phyloP scores from a whole-genome alignment of 371 early-diverging fungal genomes.

The Basidiobolus meristosporus region DNA sequence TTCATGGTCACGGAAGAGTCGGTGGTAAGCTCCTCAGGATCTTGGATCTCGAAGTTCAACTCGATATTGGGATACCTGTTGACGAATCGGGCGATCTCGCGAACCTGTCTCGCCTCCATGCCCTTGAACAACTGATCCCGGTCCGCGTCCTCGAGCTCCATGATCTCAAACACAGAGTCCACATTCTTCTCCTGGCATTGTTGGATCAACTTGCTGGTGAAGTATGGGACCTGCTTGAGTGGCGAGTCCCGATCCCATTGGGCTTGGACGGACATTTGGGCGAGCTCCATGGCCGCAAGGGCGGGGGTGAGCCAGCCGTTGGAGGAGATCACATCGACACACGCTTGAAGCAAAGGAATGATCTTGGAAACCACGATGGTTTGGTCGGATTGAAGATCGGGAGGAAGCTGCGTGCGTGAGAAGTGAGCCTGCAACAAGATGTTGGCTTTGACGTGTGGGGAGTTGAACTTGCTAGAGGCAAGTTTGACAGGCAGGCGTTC shows the following conservation, averaged over 20 bases:
- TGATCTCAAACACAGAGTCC: constrained; percentile 79
- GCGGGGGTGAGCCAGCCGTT: constrained; percentile 85
- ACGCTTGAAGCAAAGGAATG: constrained; percentile 76
- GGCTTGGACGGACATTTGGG: constrained; percentile 94
- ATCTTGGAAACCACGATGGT: constrained; percentile 37
- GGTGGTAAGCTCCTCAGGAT: constrained; percentile 29
- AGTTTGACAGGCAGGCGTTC: constrained; percentile 64
- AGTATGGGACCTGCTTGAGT: constrained; percentile 79
- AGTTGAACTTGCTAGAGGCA: constrained; percentile 23
- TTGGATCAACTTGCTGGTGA: constrained; percentile 44
- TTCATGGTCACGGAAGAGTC: constrained; percentile 38
- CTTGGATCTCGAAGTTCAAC: constrained; percentile 43
- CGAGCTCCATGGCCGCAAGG: constrained; percentile 82
- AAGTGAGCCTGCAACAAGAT: constrained; percentile 90
- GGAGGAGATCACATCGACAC: constrained; percentile 86
- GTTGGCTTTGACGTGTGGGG: constrained; percentile 79
- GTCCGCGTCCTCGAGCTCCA: constrained; percentile 81
- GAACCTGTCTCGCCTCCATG: constrained; percentile 37
- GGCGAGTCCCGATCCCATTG: constrained; percentile 87
- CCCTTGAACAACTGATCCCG: constrained; percentile 40
- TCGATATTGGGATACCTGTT: constrained; percentile 92
- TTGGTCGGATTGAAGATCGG: constrained; percentile 85
- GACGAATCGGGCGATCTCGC: constrained; percentile 68
- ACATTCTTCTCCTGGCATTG: constrained; percentile 41
- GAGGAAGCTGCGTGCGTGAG: constrained; percentile 68